These are phyloP conservation scores for Mucor plumbeus DNA, from an alignment of 371 early-diverging fungal genomes.

Conservation along the genomic window DNA sequence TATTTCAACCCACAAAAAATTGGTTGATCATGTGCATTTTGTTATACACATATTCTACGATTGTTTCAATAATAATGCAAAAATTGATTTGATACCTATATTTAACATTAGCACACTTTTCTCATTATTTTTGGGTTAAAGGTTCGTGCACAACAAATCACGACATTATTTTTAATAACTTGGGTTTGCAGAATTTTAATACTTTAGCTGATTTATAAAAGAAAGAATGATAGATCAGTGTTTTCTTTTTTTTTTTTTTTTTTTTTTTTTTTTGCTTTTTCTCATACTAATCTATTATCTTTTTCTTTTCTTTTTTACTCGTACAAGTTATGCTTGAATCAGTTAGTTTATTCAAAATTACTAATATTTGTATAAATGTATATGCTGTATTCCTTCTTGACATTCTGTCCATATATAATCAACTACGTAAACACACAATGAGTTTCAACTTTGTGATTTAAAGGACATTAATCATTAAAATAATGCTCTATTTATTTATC, in stretches of 20 bases:
- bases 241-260: background rate
- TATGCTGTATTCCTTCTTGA: background rate
- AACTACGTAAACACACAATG: background rate
- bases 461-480: background rate
- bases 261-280: background rate
- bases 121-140: background rate
- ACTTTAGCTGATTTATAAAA: too few species aligned
- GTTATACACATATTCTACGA: background rate
- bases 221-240: background rate
- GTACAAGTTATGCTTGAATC: background rate
- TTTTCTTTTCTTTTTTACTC: background rate
- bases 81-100: background rate
- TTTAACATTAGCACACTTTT: background rate
- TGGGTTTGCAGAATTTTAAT: too few species aligned
- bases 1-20: background rate
- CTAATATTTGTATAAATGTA: background rate
- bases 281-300: background rate
- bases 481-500: background rate
- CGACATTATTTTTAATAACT: background rate
- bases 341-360: background rate
- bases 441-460: background rate
- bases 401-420: background rate
- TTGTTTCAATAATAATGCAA: background rate
- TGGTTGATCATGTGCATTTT: background rate
- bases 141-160: conserved; percentile 1